A percentile compares a stretch with the other conserved stretches of the same genome.
Evolutionary conservation across 1,284 basidiomycete species (phyloP).

Genomic region (Microbotryum intermedium): DNA sequence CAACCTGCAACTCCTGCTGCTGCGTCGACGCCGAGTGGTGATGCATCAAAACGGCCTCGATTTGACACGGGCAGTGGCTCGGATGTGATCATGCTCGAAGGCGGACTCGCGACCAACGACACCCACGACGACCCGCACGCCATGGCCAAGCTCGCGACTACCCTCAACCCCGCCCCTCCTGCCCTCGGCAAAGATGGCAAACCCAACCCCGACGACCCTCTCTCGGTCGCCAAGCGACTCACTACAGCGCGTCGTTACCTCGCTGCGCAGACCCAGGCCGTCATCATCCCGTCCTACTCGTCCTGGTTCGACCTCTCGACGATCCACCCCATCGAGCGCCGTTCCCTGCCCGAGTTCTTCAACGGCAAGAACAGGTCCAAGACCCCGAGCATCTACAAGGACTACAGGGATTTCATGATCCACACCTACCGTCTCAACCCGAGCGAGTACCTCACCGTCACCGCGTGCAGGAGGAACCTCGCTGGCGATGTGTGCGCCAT

Average conservation of each 20-base stretch:
- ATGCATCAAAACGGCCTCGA: too few relatives aligned
- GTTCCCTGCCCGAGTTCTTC: slow-evolving; percentile 96
- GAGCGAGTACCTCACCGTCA: slow-evolving; percentile 93
- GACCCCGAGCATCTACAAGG: slow-evolving; percentile 95
- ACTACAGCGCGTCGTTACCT: slow-evolving; percentile 72
- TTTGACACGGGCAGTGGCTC: too few relatives aligned
- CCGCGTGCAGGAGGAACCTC: slow-evolving; percentile 88
- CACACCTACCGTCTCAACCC: slow-evolving; percentile 95
- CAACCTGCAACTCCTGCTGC: too few relatives aligned
- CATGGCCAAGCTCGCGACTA: too few relatives aligned
- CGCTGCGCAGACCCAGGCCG: slow-evolving; percentile 82
- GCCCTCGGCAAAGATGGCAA: too few relatives aligned
- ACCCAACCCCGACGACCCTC: too few relatives aligned
- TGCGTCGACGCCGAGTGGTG: too few relatives aligned
- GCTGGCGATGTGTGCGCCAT: slow-evolving; percentile 98
- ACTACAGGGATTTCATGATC: slow-evolving; percentile 99
- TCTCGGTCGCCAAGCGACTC: not conserved
- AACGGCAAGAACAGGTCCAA: slow-evolving; percentile 90
- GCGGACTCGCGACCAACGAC: too few relatives aligned
- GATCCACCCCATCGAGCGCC: slow-evolving; percentile 84
- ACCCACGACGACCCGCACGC: too few relatives aligned
- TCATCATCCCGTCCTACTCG: slow-evolving; percentile 93
- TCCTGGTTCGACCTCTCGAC: slow-evolving; percentile 97
- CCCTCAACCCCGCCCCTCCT: too few relatives aligned
- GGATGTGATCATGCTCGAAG: too few relatives aligned